Percentiles rank a stretch among this genome's conserved stretches.
phyloP scores from a whole-genome alignment of 2,329 filamentous ascomycete species.

The Fusarium succisae region DNA sequence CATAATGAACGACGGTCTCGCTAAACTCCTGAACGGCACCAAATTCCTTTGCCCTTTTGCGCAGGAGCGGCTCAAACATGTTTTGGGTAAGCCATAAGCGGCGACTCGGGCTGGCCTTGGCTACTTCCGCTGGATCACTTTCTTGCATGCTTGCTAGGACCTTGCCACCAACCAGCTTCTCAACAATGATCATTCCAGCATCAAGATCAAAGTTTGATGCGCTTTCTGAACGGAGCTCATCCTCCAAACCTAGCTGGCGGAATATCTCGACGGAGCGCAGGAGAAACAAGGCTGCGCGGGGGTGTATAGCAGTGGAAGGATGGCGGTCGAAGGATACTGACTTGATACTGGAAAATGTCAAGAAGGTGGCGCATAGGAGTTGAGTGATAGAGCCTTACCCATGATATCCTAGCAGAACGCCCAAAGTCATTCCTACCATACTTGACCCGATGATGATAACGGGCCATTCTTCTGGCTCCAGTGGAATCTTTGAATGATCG shows the following conservation, averaged over 20 bases:
- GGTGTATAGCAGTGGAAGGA: neutral
- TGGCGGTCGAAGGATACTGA: neutral
- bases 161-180: neutral
- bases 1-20: neutral
- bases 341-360: neutral
- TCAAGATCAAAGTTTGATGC: neutral
- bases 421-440: neutral
- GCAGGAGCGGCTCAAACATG: neutral
- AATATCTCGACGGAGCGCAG: neutral
- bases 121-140: neutral
- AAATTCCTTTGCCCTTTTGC: neutral
- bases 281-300: neutral
- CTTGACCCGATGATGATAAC: neutral
- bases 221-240: neutral
- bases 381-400: neutral
- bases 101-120: neutral
- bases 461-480: neutral
- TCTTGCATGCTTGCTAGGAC: neutral
- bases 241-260: neutral
- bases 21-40: neutral
- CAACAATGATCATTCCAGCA: neutral
- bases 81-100: neutral
- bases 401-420: neutral
- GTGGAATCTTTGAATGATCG: neutral
- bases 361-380: fast-evolving